Evolutionary conservation across 2,329 filamentous ascomycete species (phyloP).

Genomic region (Parafenestella ontariensis): DNA sequence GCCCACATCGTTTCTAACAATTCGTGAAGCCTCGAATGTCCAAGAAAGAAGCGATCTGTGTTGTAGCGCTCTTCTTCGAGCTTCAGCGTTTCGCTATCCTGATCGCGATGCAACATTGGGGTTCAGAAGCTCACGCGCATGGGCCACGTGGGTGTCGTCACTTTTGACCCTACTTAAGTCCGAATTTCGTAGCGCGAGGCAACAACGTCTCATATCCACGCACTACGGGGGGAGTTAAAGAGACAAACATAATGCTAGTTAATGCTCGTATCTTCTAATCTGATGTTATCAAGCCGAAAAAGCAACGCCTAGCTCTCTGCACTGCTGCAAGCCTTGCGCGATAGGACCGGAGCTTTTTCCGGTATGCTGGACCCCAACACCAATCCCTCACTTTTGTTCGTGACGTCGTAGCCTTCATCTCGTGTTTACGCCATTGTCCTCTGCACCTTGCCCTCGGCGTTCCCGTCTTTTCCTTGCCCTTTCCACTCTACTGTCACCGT

Average conservation of each 20-base stretch:
- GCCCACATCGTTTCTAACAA: slow-evolving; percentile 26
- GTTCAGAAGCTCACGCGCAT: slow-evolving; percentile 41
- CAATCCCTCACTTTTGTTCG: background rate
- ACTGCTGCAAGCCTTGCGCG: slow-evolving; percentile 10
- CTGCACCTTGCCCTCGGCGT: slow-evolving; percentile 41
- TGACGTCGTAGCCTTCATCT: background rate
- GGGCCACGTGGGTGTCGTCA: slow-evolving; percentile 39
- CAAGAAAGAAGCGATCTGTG: background rate
- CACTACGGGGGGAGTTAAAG: background rate
- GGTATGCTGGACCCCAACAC: background rate
- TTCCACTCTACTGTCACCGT: slow-evolving; percentile 52
- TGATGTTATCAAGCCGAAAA: background rate
- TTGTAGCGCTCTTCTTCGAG: background rate
- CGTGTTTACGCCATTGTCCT: slow-evolving; percentile 36
- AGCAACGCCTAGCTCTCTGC: background rate
- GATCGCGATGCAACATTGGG: slow-evolving; percentile 10
- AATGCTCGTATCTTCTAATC: background rate
- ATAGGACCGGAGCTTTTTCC: too few species aligned
- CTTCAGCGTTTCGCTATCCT: slow-evolving; percentile 5
- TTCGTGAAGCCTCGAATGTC: background rate
- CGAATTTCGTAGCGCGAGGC: too few species aligned
- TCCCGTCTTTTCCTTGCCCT: slow-evolving; percentile 33
- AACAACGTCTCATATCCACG: too few species aligned
- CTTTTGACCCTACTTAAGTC: background rate
- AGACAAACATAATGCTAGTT: background rate